Conservation (phyloP, 768 basidiomycete species). For the Tricholomella constricta region DNA sequence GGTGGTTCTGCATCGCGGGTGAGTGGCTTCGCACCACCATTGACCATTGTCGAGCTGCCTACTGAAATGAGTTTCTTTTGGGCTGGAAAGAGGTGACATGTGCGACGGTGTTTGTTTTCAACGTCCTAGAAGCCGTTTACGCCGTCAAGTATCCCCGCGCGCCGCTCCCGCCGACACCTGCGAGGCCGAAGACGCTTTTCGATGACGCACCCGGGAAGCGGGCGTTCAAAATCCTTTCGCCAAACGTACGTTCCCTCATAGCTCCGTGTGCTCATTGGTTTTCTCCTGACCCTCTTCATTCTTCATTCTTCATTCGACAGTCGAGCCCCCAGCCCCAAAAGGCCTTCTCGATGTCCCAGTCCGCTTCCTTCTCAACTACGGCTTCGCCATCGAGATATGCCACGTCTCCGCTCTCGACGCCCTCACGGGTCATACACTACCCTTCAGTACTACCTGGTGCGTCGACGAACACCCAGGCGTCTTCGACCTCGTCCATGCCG, state of each 20-base stretch:
- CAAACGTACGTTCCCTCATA: slow-evolving; percentile 31
- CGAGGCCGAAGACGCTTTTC: slow-evolving; percentile 28
- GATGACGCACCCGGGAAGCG: slow-evolving; percentile 31
- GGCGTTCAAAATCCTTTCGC: slow-evolving; percentile 41
- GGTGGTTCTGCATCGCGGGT: slow-evolving; percentile 44
- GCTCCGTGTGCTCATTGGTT: too few relatives aligned
- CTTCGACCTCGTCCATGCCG: slow-evolving; percentile 33
- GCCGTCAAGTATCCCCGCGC: slow-evolving; percentile 47
- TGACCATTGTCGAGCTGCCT: too few relatives aligned
- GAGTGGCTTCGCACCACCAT: slow-evolving; percentile 18
- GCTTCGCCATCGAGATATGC: slow-evolving; percentile 31
- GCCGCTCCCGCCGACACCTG: slow-evolving; percentile 37
- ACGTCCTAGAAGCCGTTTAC: slow-evolving; percentile 41
- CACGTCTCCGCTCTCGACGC: slow-evolving; percentile 43
- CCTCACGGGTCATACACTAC: slow-evolving; percentile 40
- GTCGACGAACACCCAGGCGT: slow-evolving; percentile 35
- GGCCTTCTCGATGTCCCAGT: slow-evolving; percentile 42
- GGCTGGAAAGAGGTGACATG: slow-evolving; percentile 33
- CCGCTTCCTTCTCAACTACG: slow-evolving; percentile 35
- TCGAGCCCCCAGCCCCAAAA: slow-evolving; percentile 45
- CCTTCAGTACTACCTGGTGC: slow-evolving; percentile 28
- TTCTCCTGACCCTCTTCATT: too few relatives aligned
- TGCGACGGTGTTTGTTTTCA: slow-evolving; percentile 36
- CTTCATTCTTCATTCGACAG: too few relatives aligned
- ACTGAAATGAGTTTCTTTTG: not conserved